Percentiles rank a stretch among this genome's conserved stretches.
Evolutionary conservation across 192 early-diverging fungal species (phyloP).

Genomic region (Chytriomyces sp.): DNA sequence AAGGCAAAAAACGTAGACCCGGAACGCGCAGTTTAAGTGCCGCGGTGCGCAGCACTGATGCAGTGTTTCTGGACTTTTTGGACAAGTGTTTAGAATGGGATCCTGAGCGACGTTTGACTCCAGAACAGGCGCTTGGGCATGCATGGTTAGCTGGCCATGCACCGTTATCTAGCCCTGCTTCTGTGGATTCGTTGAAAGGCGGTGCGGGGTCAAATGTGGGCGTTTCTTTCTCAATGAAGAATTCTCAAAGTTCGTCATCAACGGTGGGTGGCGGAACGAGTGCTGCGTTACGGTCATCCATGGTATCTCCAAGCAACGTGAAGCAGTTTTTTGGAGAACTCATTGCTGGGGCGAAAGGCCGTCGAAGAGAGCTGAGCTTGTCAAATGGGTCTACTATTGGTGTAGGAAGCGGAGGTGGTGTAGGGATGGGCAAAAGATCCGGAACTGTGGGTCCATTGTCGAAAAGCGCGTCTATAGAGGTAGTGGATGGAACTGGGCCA

Average conservation of each 20-base stretch:
- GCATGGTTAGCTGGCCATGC: slow-evolving; percentile 22
- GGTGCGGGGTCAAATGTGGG: background rate
- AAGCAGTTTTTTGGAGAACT: background rate
- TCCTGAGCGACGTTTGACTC: slow-evolving; percentile 83
- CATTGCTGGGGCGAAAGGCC: background rate
- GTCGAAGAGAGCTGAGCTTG: background rate
- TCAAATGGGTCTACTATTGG: background rate
- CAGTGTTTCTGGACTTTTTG: slow-evolving; percentile 85
- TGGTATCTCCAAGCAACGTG: background rate
- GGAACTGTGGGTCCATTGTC: too few species aligned
- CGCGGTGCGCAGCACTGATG: slow-evolving; percentile 76
- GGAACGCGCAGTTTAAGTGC: slow-evolving; percentile 73
- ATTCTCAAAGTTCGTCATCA: background rate
- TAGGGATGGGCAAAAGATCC: too few species aligned
- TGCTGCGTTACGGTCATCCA: background rate
- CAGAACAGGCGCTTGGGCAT: slow-evolving; percentile 82
- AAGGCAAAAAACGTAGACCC: slow-evolving; percentile 87
- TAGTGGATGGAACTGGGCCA: background rate
- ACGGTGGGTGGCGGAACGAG: background rate
- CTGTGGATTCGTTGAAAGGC: background rate
- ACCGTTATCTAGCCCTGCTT: background rate
- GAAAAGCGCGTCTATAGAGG: background rate
- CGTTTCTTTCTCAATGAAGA: background rate
- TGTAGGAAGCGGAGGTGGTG: background rate
- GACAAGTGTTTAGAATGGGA: slow-evolving; percentile 85